Evolutionary conservation across 306 rosid species (phyloP), one percentile per base, ranked within the genome.

Genomic region (Vicia villosa): DNA sequence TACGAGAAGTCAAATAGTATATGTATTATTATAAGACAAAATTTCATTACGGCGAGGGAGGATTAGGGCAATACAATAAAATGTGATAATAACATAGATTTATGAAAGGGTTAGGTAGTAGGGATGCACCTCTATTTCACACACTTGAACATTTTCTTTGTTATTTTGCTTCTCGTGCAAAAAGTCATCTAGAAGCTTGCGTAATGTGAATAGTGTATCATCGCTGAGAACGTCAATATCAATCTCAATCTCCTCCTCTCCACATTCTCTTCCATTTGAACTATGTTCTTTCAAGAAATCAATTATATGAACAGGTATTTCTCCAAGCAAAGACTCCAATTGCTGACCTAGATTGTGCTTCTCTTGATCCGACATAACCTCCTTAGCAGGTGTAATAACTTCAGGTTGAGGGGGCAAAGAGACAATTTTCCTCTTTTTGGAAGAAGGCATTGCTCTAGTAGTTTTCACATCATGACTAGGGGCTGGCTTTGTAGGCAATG

Each of bases 181-280:
- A 82, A 85, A 78, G 47, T 85, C 92, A 63, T 88, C 88, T 74
- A 91, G 72, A 67, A 91, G 92, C 73, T 83, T 83, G 60, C 91
- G 77, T 55, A 91, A 47, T 8, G 83, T 72, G 68, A 83, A 78
- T 67, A 91, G 75, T 37, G 96, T 85, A 77, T 91, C 92, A 82
- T 91, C 82, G 51, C 89, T 80, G 54, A 88, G 91, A 79, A 69
- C 97, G 72, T 91, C 90, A 38, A 91, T 85, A 68, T 83, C 92
- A 78, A 91, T 85, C 85, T 88, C 96, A 86, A 91, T 81, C 73
- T 86, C 97, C 70, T 83, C 97, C 76, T 91, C 97, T 38, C 80
- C 89, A 47, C 84, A 76, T 32, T 91, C 92, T 68, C 79, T 77
- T 46, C 89, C 92, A 66, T 82, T 84, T 74, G 91, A 86, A 80